Evolutionary conservation across 768 basidiomycete species (phyloP), one percentile per base, ranked within the genome.

Genomic region (Chalciporus sphaerocephalus): DNA sequence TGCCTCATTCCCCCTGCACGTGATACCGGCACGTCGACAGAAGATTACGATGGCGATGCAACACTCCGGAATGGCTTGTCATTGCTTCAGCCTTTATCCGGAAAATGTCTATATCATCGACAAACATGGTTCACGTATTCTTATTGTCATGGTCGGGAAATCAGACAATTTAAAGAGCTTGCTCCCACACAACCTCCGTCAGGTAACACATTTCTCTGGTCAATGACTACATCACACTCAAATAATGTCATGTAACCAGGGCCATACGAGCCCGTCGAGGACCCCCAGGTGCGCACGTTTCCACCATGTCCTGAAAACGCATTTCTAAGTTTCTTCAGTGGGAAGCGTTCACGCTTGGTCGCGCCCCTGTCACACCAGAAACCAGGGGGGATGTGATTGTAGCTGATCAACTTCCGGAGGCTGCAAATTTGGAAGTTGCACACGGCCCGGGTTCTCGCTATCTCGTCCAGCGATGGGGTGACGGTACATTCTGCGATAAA

Each of bases 81-180:
- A 24, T 74, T 92, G 40, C 76, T 93, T 20, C 81, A 87, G 54
- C 85, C 89, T 23, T 74, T 93, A 46, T 71, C 81, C 46, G 90
- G 84, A 55, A 80, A 75, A 47, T 93, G 91, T 67, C 79, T 93
- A 66, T 92, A 92, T 69, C 82, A 85, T 62, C 81, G 81, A 55
- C 88, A 92, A 73, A 81, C 85, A 30, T 96, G 93, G 93, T 98
- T 97, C 73, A 98, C 93, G 28, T 98, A 98, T 69, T 85, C 91
- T 39, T 96, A 89, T 67, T 92, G 95, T 71, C 93, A 99, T 71
- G 89, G 93, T 66, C 78, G 82, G 41, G 85, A 96, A 69, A 92
- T 98, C 50, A 85, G 94, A 47, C 96, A 99, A 69, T 99, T 98
- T 75, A 87, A 87, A 67, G 92, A 93, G 65, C 71, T 87, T 48